These are phyloP conservation scores for Nemania sp. DNA, from an alignment of 2,329 filamentous ascomycete genomes.

Conservation along the genomic window DNA sequence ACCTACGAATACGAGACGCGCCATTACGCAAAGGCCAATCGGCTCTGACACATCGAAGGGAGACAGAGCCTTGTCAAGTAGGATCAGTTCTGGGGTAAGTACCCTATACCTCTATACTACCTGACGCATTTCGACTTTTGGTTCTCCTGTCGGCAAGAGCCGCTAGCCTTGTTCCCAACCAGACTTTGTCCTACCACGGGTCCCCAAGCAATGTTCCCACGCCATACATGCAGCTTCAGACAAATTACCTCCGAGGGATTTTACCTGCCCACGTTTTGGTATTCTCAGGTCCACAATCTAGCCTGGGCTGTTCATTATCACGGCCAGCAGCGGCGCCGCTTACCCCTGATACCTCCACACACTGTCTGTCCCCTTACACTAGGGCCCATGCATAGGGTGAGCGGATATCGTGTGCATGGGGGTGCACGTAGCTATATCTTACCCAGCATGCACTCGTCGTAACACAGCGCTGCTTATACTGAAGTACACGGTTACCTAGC, in stretches of 20 bases:
- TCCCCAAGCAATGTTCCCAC: conserved; percentile 6
- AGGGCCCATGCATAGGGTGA: neutral
- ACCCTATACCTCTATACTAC: neutral
- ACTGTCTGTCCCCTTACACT: neutral
- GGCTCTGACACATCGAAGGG: neutral
- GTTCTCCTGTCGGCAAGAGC: conserved; percentile 20
- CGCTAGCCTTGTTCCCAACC: conserved; percentile 18
- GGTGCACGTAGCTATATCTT: conserved; percentile 12
- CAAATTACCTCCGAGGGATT: conserved; percentile 7
- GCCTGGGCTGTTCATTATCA: conserved; percentile 19
- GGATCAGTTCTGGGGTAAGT: neutral
- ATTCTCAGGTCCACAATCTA: conserved; percentile 9
- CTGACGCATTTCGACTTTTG: neutral
- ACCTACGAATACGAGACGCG: neutral
- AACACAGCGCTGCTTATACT: neutral
- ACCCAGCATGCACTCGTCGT: conserved; percentile 4
- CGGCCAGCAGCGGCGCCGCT: neutral
- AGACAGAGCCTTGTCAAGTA: conserved; percentile 1
- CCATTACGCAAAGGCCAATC: conserved; percentile 6
- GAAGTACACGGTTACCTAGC: neutral
- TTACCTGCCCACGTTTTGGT: conserved; percentile 18
- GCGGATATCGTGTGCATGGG: conserved; percentile 2
- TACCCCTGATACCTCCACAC: neutral
- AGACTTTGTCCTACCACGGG: conserved; percentile 1
- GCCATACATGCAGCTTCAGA: conserved; percentile 13